These are phyloP conservation scores for Lolium rigidum DNA, from an alignment of 176 grass and related monocot genomes.

Conservation along the genomic window DNA sequence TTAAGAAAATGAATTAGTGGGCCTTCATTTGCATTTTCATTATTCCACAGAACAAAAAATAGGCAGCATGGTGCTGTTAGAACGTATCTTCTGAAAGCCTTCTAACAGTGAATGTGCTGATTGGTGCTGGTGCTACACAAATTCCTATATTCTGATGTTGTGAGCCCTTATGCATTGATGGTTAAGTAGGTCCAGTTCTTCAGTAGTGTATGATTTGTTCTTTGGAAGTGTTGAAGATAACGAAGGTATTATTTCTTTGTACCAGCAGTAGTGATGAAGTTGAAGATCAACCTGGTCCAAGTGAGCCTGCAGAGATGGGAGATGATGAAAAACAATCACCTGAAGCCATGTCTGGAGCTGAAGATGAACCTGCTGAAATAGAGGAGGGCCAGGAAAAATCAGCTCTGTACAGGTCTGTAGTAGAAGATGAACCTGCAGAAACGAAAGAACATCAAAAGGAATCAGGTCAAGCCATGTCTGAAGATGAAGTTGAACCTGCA, in stretches of 20 bases:
- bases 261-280: background rate
- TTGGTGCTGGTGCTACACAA: background rate
- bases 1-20: background rate
- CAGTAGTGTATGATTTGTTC: background rate
- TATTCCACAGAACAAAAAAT: background rate
- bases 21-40: background rate
- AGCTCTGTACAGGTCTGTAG: background rate
- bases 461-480: background rate
- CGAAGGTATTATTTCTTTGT: background rate
- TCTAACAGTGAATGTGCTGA: background rate
- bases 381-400: background rate
- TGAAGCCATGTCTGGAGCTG: background rate
- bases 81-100: background rate
- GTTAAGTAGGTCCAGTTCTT: background rate
- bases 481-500: background rate
- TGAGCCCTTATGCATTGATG: background rate
- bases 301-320: background rate
- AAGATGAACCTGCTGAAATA: background rate
- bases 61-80: too few species aligned
- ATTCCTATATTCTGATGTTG: background rate
- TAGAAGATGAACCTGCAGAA: background rate
- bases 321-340: background rate
- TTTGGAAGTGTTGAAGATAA: background rate
- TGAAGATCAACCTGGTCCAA: background rate
- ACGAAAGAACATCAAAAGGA: background rate